A percentile compares a stretch with the other conserved stretches of the same genome.
Conservation (phyloP, 768 basidiomycete genomes). For the Peribolospora kevripleyi region DNA sequence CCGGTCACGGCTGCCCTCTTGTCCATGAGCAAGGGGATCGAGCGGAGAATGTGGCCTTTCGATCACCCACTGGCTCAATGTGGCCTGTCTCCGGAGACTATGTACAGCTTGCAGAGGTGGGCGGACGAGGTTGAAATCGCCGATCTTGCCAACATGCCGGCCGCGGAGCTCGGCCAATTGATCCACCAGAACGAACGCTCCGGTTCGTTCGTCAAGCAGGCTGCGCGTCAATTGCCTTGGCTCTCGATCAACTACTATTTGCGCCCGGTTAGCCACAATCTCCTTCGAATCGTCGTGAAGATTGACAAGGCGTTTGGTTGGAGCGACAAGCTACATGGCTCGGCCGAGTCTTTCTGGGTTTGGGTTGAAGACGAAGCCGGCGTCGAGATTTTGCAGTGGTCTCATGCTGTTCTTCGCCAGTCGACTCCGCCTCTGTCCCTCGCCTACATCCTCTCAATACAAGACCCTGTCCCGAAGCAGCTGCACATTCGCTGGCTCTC, state of each 20-base stretch:
- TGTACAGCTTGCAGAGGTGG: constrained; percentile 54
- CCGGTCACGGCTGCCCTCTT: constrained; percentile 51
- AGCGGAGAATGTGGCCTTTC: constrained; percentile 63
- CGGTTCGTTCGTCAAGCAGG: constrained; percentile 49
- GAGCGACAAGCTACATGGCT: constrained; percentile 49
- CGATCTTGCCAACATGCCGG: constrained; percentile 43
- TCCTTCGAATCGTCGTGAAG: constrained; percentile 47
- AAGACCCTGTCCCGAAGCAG: constrained; percentile 32
- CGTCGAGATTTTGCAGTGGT: constrained; percentile 55
- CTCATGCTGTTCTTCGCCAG: constrained; percentile 45
- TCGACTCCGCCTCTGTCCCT: constrained; percentile 35
- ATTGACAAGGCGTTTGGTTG: constrained; percentile 52
- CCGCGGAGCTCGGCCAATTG: constrained; percentile 47
- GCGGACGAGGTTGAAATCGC: constrained; percentile 54
- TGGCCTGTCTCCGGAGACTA: constrained; percentile 44
- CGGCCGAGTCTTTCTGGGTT: constrained; percentile 68
- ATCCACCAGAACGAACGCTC: constrained; percentile 68
- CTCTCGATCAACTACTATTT: constrained; percentile 40
- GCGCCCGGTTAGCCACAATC: constrained; percentile 58
- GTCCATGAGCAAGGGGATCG: constrained; percentile 49
- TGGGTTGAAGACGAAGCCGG: constrained; percentile 79
- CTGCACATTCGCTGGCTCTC: constrained; percentile 59
- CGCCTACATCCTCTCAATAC: constrained; percentile 58
- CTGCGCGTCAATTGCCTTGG: constrained; percentile 65
- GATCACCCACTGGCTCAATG: constrained; percentile 70